Evolutionary conservation across 1,139 yeast genomes (phyloP), one percentile per base, ranked within the genome.

Genomic region (Taphrina flavorubra): DNA sequence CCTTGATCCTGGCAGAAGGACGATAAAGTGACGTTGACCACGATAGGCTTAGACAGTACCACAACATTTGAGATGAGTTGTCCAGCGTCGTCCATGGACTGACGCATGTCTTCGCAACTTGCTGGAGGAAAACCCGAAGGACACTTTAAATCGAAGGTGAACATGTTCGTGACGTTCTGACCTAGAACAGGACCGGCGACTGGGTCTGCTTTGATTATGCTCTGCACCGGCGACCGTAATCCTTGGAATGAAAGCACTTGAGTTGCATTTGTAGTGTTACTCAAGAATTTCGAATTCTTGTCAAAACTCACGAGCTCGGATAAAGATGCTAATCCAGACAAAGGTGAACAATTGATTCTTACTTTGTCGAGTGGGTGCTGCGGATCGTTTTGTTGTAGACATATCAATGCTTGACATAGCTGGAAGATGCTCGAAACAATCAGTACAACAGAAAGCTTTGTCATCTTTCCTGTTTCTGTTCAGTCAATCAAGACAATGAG

Each of bases 331-430:
- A n/a, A 2, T 13, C 8, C n/a, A 14, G 47, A 14, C 6, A 18
- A n/a, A n/a, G 66, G 66, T 20, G 58, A 51, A 16, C 66, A 62
- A 40, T 62, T 55, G 42, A 62, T 51, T 36, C 42, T 51, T 5
- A 51, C 20, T 25, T 44, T 51, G 51, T 25, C 36, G 25, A 37
- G 49, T 20, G 66, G 59, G 20, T 62, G 36, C 31, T 34, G 59
- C 11, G 66, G 66, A n/a, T 40, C 46, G n/a, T 44, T 42, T 11
- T 62, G 57, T 42, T 62, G 59, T n/a, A 62, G 46, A 40, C 66
- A 62, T 10, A 51, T 53, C n/a, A 62, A 42, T 6, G 51, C 56
- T 13, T 49, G 53, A 8, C n/a, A 49, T 11, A 20, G 47, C 47
- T 44, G 47, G 8, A 10, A n/a, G 18, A 44, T 44, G 18, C 31